Conservation (phyloP, 306 rosid species). For the Arachis stenosperma region DNA sequence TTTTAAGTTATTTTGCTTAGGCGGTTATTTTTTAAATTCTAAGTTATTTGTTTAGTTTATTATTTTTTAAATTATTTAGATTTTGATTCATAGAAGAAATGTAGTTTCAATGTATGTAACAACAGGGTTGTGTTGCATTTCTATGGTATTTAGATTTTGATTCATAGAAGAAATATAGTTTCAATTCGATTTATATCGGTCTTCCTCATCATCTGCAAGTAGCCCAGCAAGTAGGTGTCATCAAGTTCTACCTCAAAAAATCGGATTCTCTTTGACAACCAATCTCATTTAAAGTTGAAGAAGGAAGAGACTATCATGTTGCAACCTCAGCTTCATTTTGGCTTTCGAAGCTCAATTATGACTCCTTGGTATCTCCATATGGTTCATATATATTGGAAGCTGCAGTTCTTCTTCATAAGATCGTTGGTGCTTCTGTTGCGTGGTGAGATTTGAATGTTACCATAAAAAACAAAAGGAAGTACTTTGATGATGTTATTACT, state of each 20-base stretch:
- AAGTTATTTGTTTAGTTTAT: too few species aligned
- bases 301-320: slow-evolving; percentile 79
- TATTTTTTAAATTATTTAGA: too few species aligned
- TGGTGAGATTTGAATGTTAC: slow-evolving; percentile 97
- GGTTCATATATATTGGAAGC: slow-evolving; percentile 62
- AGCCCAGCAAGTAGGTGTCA: slow-evolving; percentile 95
- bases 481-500: slow-evolving; percentile 69
- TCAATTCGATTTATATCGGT: slow-evolving; percentile 88
- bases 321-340: slow-evolving; percentile 90
- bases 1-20: too few species aligned
- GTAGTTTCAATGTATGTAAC: not conserved
- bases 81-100: too few species aligned
- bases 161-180: slow-evolving; percentile 95
- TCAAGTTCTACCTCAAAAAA: slow-evolving; percentile 94
- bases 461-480: slow-evolving; percentile 89
- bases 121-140: slow-evolving; percentile 12
- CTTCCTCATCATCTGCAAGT: slow-evolving; percentile 98
- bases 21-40: too few species aligned
- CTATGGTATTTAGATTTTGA: not conserved
- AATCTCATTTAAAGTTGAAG: slow-evolving; percentile 84
- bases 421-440: slow-evolving; percentile 82
- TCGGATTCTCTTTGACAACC: slow-evolving; percentile 94
- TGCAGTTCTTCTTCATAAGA: slow-evolving; percentile 62
- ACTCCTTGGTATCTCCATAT: slow-evolving; percentile 84
- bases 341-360: slow-evolving; percentile 85